Percentiles rank a stretch among this genome's conserved stretches.
These are phyloP conservation scores for Plasmodium knowlesi DNA, from an alignment of 169 alveolate genomes.

Conservation along the genomic window DNA sequence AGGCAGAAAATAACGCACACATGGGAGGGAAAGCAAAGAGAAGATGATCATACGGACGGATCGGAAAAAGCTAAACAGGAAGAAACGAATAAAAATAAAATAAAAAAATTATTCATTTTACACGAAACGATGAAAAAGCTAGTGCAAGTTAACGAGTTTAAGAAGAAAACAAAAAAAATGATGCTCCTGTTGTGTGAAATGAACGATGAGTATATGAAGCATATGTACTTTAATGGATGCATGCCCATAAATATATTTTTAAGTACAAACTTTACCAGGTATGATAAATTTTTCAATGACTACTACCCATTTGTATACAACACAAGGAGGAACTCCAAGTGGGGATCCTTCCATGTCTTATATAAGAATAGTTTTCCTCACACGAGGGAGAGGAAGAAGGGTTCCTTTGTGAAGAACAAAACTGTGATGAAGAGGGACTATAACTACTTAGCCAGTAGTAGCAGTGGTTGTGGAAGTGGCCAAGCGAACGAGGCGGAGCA, in stretches of 20 bases:
- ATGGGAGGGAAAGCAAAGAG: not conserved
- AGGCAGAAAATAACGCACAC: not conserved
- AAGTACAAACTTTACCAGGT: slow-evolving; percentile 43
- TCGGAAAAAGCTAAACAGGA: not conserved
- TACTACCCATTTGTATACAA: slow-evolving; percentile 31
- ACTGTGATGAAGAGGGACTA: slow-evolving; percentile 52
- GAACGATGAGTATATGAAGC: slow-evolving; percentile 48
- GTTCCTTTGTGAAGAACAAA: not conserved
- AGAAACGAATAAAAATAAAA: not conserved
- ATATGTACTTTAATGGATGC: slow-evolving; percentile 43
- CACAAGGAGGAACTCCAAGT: slow-evolving; percentile 9
- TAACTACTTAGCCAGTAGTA: not conserved
- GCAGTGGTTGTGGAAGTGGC: slow-evolving; percentile 2
- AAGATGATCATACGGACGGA: not conserved
- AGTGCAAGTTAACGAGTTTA: slow-evolving; percentile 11
- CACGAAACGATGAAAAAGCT: slow-evolving; percentile 36
- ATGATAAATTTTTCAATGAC: slow-evolving; percentile 15
- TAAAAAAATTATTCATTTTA: slow-evolving; percentile 1
- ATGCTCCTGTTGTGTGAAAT: slow-evolving; percentile 57
- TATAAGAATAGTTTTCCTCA: not conserved
- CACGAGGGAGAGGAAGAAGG: not conserved
- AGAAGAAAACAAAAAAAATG: slow-evolving; percentile 16
- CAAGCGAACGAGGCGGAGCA: not conserved
- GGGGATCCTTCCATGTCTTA: slow-evolving; percentile 68
- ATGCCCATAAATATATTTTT: slow-evolving; percentile 40